These are phyloP conservation scores for Gynochthodes officinalis DNA, from an alignment of 257 asterid genomes.

Conservation along the genomic window DNA sequence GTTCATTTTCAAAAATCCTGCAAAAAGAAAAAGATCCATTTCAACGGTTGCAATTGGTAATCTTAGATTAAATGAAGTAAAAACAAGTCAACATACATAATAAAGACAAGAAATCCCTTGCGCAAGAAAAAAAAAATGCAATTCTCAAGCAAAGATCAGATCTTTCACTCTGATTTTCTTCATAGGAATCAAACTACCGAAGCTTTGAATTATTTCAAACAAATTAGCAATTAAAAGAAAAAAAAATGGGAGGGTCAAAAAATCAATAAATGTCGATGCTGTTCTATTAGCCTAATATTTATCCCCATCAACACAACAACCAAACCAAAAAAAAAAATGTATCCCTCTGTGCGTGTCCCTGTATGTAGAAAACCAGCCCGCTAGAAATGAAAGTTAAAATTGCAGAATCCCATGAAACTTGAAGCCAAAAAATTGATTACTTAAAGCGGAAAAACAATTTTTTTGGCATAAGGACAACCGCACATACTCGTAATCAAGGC, in stretches of 20 bases:
- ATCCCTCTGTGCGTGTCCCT: too few relatives aligned
- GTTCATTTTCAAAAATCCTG: conserved; percentile 90
- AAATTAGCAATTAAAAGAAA: background rate
- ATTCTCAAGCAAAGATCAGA: background rate
- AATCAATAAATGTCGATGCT: background rate
- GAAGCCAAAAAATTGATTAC: background rate
- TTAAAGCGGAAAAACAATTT: background rate
- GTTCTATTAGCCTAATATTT: background rate
- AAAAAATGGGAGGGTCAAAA: background rate
- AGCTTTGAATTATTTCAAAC: background rate
- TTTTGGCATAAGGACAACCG: background rate
- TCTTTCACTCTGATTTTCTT: background rate
- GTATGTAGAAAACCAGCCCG: too few relatives aligned
- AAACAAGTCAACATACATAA: too few relatives aligned
- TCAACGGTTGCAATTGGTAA: background rate
- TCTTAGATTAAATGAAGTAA: background rate
- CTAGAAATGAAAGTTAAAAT: too few relatives aligned
- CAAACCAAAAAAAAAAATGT: too few relatives aligned
- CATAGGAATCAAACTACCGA: background rate
- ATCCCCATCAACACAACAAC: background rate
- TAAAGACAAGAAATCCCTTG: background rate
- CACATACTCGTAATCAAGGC: conserved; percentile 84
- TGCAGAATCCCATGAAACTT: background rate
- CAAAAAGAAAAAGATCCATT: conserved; percentile 19
- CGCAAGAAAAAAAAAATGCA: background rate